Evolutionary conservation across 148 eudicot species (phyloP).

Genomic region (Silene conica): DNA sequence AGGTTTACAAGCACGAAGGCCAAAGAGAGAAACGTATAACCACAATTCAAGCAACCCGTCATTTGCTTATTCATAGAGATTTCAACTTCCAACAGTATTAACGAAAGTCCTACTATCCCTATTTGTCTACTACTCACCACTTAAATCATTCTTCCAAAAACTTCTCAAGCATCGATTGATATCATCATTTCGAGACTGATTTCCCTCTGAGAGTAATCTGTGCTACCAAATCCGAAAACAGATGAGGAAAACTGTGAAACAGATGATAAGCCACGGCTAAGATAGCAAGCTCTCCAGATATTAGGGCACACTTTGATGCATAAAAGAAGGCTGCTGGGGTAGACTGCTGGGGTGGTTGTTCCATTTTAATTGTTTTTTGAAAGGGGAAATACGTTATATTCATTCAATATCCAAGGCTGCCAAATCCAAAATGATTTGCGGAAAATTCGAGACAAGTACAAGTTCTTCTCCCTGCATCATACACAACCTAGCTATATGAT

Average conservation of each 20-base stretch:
- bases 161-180: neutral
- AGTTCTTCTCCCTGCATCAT: too few species aligned
- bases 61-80: conserved; percentile 10
- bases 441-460: too few species aligned
- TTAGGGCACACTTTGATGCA: conserved; percentile 13
- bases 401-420: too few species aligned
- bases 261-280: conserved; percentile 18
- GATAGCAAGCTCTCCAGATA: conserved; percentile 23
- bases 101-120: conserved; percentile 8
- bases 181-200: neutral
- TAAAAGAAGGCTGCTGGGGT: conserved; percentile 20
- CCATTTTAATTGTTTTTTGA: too few species aligned
- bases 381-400: too few species aligned
- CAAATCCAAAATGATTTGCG: too few species aligned
- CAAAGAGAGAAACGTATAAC: neutral
- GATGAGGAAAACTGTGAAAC: conserved; percentile 18
- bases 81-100: conserved; percentile 3
- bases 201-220: neutral
- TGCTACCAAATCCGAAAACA: conserved; percentile 9
- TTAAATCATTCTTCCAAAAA: conserved; percentile 10
- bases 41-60: neutral
- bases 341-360: too few species aligned
- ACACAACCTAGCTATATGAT: too few species aligned
- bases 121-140: conserved; percentile 10
- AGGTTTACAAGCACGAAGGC: conserved; percentile 4